Evolutionary conservation across 2,329 filamentous ascomycete species (phyloP).

Genomic region (Remersonia thermophila): DNA sequence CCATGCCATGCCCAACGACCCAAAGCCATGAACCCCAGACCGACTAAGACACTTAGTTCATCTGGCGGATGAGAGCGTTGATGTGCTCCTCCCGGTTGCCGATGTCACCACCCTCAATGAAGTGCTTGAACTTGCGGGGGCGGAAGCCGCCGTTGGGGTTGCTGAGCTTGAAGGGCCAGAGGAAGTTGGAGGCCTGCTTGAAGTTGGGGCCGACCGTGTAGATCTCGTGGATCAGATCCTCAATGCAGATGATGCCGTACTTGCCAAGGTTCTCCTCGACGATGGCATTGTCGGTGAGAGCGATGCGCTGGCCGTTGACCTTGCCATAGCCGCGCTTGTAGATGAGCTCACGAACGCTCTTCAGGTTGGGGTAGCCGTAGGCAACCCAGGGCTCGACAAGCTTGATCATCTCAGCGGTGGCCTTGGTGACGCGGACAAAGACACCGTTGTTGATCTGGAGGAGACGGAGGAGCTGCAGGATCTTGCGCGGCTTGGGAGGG

Average conservation of each 20-base stretch:
- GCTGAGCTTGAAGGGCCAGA: constrained; percentile 99
- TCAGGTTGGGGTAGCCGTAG: constrained; percentile 99
- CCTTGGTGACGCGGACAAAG: constrained; percentile 96
- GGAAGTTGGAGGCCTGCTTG: constrained; percentile 98
- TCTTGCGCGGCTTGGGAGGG: constrained; percentile 99
- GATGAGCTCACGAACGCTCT: constrained; percentile 96
- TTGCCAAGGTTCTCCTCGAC: constrained; percentile 95
- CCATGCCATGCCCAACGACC: constrained; percentile 21
- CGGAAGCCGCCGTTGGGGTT: constrained; percentile 97
- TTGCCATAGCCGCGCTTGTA: constrained; percentile 99
- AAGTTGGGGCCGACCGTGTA: constrained; percentile 98
- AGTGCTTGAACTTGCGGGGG: constrained; percentile 96
- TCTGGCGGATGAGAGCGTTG: constrained; percentile 90
- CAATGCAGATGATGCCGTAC: constrained; percentile 98
- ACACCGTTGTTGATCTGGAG: constrained; percentile 99
- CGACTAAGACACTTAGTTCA: constrained; percentile 60
- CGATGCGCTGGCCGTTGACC: constrained; percentile 93
- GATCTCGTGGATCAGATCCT: constrained; percentile 99
- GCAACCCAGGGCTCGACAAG: constrained; percentile 98
- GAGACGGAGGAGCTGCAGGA: constrained; percentile 96
- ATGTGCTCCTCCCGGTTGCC: constrained; percentile 99
- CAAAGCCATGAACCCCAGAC: constrained; percentile 18
- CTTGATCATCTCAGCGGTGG: constrained; percentile 93
- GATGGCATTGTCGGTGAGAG: constrained; percentile 94
- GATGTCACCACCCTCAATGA: constrained; percentile 94